Base-by-base conservation (phyloP, 805 yeast species). In the Kodamaea neixiangensis region DNA sequence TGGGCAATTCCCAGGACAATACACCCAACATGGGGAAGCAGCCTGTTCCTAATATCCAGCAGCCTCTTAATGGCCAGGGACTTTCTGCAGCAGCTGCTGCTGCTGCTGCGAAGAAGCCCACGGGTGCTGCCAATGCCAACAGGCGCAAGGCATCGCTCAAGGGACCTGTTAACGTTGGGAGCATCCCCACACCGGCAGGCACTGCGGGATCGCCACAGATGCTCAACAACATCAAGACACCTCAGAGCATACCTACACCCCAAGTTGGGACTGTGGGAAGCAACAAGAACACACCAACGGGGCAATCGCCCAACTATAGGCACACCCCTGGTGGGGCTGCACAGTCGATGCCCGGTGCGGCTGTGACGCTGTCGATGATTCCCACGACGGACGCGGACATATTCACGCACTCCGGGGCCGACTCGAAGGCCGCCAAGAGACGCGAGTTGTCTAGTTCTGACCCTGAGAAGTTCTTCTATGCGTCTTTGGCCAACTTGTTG, bases 401-500 rank as follows among this genome's bases (percentile, higher is more conserved):
- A 3, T 64, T 58, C 43, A 62, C 62, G 22, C 52, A 58, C 20
- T 57, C 55, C n/a, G 56, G 56, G 14, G 62, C 67, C 18, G 84
- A 79, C 56, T 61, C 69, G 11, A 75, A 74, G 53, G 65, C 78
- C 53, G 69, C 68, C 43, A 73, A 67, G 52, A 65, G 85, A 49
- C 68, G 81, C 41, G 81, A 76, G 46, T 67, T 81, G 40, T 75
- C 78, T 1, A 62, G 62, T 46, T 52, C 63, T 18, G 80, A 81
- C 58, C 80, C 84, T 0, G 73, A 75, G 42, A 65, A 67, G 47
- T 81, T 78, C 60, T 77, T 81, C 56, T 68, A 75, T 44, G 78
- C 82, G 0, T 76, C 83, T 1, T 66, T 81, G 49, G 75, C 81
- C 7, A 80, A 81, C 59, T 65, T 78, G 34, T 66, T 81, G 52